Evolutionary conservation across 2,329 filamentous ascomycete genomes (phyloP).

Genomic region (Hymenoscyphus fructigenus): DNA sequence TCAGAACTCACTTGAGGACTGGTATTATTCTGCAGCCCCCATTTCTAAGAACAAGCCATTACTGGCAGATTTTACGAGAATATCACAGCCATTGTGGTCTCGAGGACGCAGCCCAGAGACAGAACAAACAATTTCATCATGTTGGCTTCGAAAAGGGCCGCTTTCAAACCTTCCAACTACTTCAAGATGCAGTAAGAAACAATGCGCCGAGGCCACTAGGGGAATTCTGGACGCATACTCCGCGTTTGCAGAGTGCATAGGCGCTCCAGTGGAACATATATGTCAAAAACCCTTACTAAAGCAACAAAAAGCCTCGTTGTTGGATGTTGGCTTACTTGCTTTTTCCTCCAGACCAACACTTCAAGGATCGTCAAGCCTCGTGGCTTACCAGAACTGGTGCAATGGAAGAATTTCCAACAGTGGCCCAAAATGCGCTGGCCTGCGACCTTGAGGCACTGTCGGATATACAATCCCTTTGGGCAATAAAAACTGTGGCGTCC

Average conservation of each 20-base stretch:
- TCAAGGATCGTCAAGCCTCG: constrained; percentile 3
- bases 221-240: constrained; percentile 17
- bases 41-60: not conserved
- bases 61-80: not conserved
- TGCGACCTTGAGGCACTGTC: constrained; percentile 4
- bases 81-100: not conserved
- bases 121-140: not conserved
- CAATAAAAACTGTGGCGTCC: not conserved
- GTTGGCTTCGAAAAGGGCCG: not conserved
- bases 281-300: not conserved
- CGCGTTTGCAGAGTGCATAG: constrained; percentile 27
- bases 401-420: constrained; percentile 10
- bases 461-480: not conserved
- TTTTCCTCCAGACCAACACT: constrained; percentile 8
- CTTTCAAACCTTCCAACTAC: constrained; percentile 1
- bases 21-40: not conserved
- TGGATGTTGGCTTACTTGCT: constrained; percentile 4
- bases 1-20: not conserved
- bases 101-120: not conserved
- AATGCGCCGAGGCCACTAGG: constrained; percentile 25
- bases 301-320: constrained; percentile 5
- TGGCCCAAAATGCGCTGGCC: constrained; percentile 1
- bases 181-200: constrained; percentile 14
- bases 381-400: constrained; percentile 6
- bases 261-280: constrained; percentile 21